Percentiles rank a stretch among this genome's conserved stretches.
Conservation (phyloP, 495 filamentous ascomycete genomes). For the Neurospora sp. region DNA sequence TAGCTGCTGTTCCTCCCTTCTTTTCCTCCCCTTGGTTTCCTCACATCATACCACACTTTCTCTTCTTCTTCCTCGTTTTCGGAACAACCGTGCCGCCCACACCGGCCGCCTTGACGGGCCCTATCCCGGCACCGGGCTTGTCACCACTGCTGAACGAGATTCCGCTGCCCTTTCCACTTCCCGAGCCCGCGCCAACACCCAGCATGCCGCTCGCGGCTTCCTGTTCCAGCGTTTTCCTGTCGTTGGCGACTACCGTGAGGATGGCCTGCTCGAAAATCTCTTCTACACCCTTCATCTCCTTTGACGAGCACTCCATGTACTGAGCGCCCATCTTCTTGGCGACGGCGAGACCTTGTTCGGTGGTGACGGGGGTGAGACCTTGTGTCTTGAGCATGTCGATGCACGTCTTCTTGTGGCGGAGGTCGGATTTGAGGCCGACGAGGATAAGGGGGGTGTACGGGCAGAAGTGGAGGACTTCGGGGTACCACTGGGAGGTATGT, state of each 20-base stretch:
- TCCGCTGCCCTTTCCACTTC: constrained; percentile 9
- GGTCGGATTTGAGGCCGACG: constrained; percentile 90
- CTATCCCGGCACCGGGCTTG: constrained; percentile 20
- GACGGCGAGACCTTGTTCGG: constrained; percentile 77
- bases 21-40: background rate
- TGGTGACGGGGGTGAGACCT: constrained; percentile 87
- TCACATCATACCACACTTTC: constrained; percentile 20
- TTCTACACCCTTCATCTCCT: constrained; percentile 91
- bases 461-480: constrained; percentile 97
- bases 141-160: constrained; percentile 14
- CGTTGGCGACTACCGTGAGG: constrained; percentile 70
- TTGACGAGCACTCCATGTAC: constrained; percentile 97
- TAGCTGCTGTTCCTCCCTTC: constrained; percentile 1
- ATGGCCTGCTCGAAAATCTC: constrained; percentile 90
- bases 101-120: constrained; percentile 6
- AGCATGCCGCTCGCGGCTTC: constrained; percentile 21
- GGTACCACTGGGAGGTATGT: constrained; percentile 69
- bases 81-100: background rate
- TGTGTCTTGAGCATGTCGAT: constrained; percentile 98
- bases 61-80: constrained; percentile 53
- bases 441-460: constrained; percentile 93
- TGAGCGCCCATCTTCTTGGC: constrained; percentile 85
- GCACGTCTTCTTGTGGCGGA: constrained; percentile 86
- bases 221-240: constrained; percentile 40
- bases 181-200: constrained; percentile 3